Evolutionary conservation across 352 stramenopile species (phyloP), one percentile per base, ranked within the genome.

Genomic region (Blastocystis sp.): DNA sequence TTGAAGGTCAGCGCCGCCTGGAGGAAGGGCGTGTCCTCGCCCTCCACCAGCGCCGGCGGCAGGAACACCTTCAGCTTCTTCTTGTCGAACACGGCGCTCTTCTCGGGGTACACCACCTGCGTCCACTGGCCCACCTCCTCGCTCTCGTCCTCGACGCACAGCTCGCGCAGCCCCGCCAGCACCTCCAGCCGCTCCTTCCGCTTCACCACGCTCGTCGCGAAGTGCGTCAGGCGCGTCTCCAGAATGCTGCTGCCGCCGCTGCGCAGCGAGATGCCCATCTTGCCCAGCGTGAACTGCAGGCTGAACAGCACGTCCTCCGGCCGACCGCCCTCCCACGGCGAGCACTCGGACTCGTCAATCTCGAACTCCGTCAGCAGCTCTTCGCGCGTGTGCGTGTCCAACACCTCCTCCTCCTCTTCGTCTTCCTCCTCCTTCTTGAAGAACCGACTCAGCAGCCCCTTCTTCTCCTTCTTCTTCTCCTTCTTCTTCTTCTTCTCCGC

Each of bases 31-130:
- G 42, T 43, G 7, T 40, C 28, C 3, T 87, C 10, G 43, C 45
- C 34, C 24, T 10, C 7, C 9, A 78, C 3, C 45, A 87, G 19
- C 38, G 69, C 77, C 10, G 14, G 21, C 6, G 77, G 77, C 24
- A 77, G 42, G 24, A 87, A 87, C 2, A 59, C 19, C 1, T 34
- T 60, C 7, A 59, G 45, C 7, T 69, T 43, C 21, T 74, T 52
- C 19, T 34, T 48, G 43, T 87, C 62, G 28, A 76, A 45, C 3
- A 76, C 10, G 0, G 54, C 57, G 19, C 48, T 60, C 40, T 74
- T 77, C 40, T 87, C 77, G 2, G 77, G 28, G 45, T 87, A 87
- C 0, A 87, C 4, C 14, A 87, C 68, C 14, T 78, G 17, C 7
- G 40, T 74, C 77, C 77, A 87, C 21, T 19, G 34, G 24, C n/a